These are phyloP conservation scores for Pleurostoma richardsiae DNA, from an alignment of 2,329 filamentous ascomycete species.

Conservation along the genomic window DNA sequence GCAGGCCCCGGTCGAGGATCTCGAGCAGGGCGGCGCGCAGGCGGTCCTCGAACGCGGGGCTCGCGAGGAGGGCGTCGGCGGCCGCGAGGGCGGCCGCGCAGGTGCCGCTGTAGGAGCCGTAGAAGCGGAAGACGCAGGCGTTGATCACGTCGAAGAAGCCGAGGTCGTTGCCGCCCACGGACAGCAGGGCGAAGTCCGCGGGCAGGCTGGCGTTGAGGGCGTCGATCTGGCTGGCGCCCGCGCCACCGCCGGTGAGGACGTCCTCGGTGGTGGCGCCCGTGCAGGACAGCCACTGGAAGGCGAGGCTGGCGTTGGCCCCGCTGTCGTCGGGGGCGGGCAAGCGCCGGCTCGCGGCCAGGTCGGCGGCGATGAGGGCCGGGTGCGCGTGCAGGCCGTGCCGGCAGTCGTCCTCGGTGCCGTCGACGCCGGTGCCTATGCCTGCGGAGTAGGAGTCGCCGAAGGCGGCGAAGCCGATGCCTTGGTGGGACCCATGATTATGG, in stretches of 20 bases:
- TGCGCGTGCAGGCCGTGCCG: slow-evolving; percentile 36
- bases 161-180: slow-evolving; percentile 43
- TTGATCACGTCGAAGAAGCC: slow-evolving; percentile 46
- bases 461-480: slow-evolving; percentile 29
- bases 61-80: slow-evolving; percentile 24
- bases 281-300: slow-evolving; percentile 41
- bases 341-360: slow-evolving; percentile 20
- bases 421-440: slow-evolving; percentile 38
- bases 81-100: slow-evolving; percentile 32
- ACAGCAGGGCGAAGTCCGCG: slow-evolving; percentile 37
- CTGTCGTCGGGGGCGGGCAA: slow-evolving; percentile 2
- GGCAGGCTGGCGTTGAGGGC: slow-evolving; percentile 28
- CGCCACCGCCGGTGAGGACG: slow-evolving; percentile 26
- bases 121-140: slow-evolving; percentile 44
- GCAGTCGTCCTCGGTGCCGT: slow-evolving; percentile 33
- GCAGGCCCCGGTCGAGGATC: slow-evolving; percentile 34
- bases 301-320: slow-evolving; percentile 16
- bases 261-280: slow-evolving; percentile 37
- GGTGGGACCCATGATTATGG: not conserved
- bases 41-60: slow-evolving; percentile 30
- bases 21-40: slow-evolving; percentile 33
- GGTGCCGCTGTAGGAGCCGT: slow-evolving; percentile 40
- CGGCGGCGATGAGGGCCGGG: slow-evolving; percentile 30
- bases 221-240: slow-evolving; percentile 32
- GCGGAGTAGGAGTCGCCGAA: slow-evolving; percentile 43